These are phyloP conservation scores for Tanacetum coccineum DNA, from an alignment of 129 eudicot genomes.

Conservation along the genomic window DNA sequence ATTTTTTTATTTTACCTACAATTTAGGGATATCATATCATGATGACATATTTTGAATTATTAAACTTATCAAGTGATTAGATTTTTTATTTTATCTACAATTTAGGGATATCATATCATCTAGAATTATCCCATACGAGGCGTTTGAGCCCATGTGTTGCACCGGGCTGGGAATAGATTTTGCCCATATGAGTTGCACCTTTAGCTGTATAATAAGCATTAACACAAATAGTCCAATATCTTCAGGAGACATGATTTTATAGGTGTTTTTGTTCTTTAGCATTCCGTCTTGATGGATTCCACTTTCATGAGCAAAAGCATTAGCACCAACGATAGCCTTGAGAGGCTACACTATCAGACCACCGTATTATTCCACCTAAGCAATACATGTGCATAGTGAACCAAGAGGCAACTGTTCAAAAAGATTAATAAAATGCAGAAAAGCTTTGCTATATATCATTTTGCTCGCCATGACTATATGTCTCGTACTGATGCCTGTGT, in stretches of 20 bases:
- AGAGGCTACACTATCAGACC: conserved; percentile 90
- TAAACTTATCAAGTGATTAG: no score
- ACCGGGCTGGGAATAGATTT: no score
- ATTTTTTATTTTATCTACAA: no score
- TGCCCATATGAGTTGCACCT: no score
- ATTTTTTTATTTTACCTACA: no score
- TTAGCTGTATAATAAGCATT: no score
- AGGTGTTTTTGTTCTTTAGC: conserved; percentile 74
- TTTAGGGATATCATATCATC: no score
- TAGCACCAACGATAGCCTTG: conserved; percentile 96
- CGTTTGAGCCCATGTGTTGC: no score
- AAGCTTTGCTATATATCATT: conserved; percentile 42
- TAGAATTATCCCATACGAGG: no score
- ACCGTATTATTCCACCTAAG: conserved; percentile 83
- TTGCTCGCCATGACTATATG: conserved; percentile 85
- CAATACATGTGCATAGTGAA: background rate
- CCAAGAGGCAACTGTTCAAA: background rate
- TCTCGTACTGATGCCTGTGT: conserved; percentile 74
- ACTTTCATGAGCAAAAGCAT: conserved; percentile 99
- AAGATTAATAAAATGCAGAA: no score
- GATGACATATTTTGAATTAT: no score
- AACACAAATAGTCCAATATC: conserved; percentile 78
- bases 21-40: no score
- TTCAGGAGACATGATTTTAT: conserved; percentile 86
- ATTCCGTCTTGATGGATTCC: conserved; percentile 96